Evolutionary conservation across 2,329 filamentous ascomycete genomes (phyloP), one percentile per base, ranked within the genome.

Genomic region (Drechslerella dactyloides): DNA sequence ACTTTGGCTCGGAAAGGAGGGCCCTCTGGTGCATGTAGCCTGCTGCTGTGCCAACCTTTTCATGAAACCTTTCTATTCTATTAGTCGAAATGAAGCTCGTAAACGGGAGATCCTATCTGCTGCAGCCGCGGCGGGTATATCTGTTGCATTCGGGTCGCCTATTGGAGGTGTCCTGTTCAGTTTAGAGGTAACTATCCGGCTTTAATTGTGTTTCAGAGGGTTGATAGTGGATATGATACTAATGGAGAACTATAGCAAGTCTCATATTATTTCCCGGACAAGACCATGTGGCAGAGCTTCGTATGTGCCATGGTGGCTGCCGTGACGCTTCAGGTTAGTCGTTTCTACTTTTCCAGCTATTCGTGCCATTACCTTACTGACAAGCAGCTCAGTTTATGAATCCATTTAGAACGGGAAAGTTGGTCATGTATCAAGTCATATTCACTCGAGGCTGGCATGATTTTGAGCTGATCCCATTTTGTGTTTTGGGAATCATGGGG

Each of bases 231-330:
- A 42, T 10, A 42, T 44, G 15, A 5, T 27, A 2, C 55, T 50
- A 27, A 74, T 78, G 55, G 80, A 54, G 19, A 15, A 13, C 7
- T 15, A 30, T 69, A 90, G 85, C 91, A 96, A 84, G 83, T 97
- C 1, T 96, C 92, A 0, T 97, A 97, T 79, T 97, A 97, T 80
- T 97, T 97, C 76, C 93, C 94, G 0, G 93, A 97, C 81, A 97
- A 97, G 80, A 97, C 94, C 8, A 97, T 99, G 94, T 99, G 94
- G 94, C 94, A 97, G 79, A 96, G 92, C 77, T 99, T 99, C 78
- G 94, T 99, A 44, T 97, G 94, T 77, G 94, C 94, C 78, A 97
- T 97, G 93, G 91, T 96, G n/a, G 94, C 93, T 15, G 93, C 94
- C 17, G 91, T 97, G 40, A 91, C 92, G 13, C 83, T 99, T 2